Conservation (phyloP, 257 asterid species). For the Przewalskia tangutica region DNA sequence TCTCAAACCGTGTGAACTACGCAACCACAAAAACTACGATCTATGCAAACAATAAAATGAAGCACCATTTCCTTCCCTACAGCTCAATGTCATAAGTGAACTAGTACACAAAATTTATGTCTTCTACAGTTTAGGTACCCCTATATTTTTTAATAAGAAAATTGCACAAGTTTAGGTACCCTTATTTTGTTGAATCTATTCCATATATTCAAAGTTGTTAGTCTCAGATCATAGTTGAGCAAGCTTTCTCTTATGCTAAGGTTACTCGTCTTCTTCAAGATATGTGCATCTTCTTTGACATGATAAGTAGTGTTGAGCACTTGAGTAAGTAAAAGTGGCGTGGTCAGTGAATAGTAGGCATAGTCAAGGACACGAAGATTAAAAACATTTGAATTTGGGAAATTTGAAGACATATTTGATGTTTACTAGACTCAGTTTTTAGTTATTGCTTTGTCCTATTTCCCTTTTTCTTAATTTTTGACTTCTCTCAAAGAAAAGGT, state of each 20-base stretch:
- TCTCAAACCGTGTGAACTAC: not conserved
- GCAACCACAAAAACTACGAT: not conserved
- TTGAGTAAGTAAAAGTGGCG: not conserved
- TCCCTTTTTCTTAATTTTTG: not conserved
- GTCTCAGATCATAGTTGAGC: not conserved
- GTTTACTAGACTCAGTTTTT: not conserved
- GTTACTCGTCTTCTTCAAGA: not conserved
- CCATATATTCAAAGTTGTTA: not conserved
- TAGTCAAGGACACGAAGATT: too few species aligned
- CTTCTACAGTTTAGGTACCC: not conserved
- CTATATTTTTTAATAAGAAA: not conserved
- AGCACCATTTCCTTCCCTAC: not conserved
- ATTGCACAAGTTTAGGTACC: not conserved
- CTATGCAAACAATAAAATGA: not conserved
- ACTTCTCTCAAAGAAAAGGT: not conserved
- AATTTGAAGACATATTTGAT: too few species aligned
- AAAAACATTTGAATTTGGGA: too few species aligned
- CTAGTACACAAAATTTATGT: not conserved
- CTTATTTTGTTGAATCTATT: not conserved
- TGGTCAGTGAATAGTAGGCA: too few species aligned
- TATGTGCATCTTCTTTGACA: not conserved
- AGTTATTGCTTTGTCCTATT: not conserved
- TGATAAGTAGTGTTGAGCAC: not conserved
- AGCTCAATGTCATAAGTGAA: not conserved
- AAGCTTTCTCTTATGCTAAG: not conserved